Base-by-base conservation (phyloP, 257 asterid species). In the Linderniella brevidens region DNA sequence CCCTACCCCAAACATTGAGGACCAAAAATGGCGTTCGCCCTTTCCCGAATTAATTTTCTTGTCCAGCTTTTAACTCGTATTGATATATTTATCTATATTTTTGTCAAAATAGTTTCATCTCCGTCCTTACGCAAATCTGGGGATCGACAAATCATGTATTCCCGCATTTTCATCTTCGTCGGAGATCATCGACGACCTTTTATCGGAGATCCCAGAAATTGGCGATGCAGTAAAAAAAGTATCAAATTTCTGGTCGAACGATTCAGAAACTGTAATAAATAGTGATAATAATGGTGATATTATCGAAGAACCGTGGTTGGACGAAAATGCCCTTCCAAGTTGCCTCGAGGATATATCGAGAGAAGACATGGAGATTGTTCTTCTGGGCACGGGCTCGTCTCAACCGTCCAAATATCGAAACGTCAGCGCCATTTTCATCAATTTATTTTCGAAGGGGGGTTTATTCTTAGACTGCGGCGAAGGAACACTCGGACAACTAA, bases 361-460 rank as follows among this genome's bases (percentile, higher is more conserved):
- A 70, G 92, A 85, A 51, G 86, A 85, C 36, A 59, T 70, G 72
- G 98, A 90, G 79, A 85, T 90, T 56, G 92, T 90, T 68, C 81
- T 90, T 61, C 94, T 90, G 6, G 98, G 98, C 51, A 90, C 98
- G 4, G 98, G 98, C 35, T 90, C 98, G 43, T 85, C 98, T 46
- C 98, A 90, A 60, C 96, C 98, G 51, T 90, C 98, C n/a, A 90
- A 90, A 53, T 85, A 90, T 65, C 80, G 98, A 53, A 90, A 90
- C 20, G 96, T 90, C 50, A 81, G 77, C 73, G 81, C 98, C 15
- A 75, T 90, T 57, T 75, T 90, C 65, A 67, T 90, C 60, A 85
- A 90, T 74, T 69, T 90, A 56, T 90, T 90, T 52, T 74, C 85
- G 0, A 81, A 71, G 69, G 96, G 98, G 61, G 64, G 92, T 57